Percentiles rank a stretch among this genome's conserved stretches.
Evolutionary conservation across 371 early-diverging fungal species (phyloP).

Genomic region (Amoeboradix gromovi): DNA sequence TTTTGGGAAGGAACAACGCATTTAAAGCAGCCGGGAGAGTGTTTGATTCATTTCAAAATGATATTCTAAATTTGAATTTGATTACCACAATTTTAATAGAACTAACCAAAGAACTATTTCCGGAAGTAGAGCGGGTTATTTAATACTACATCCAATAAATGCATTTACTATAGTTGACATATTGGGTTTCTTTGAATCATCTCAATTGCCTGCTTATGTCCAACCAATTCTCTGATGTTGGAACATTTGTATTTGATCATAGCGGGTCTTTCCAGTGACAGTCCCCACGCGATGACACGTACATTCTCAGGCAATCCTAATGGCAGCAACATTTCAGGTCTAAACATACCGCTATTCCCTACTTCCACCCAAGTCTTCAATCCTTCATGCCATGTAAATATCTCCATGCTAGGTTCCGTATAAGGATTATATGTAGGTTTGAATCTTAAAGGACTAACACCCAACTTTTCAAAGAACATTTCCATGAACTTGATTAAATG

Average conservation of each 20-base stretch:
- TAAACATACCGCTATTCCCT: slow-evolving; percentile 99
- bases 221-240: slow-evolving; percentile 92
- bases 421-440: slow-evolving; percentile 99
- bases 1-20: neutral
- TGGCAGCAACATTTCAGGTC: slow-evolving; percentile 96
- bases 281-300: slow-evolving; percentile 94
- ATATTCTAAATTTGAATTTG: neutral
- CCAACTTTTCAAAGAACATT: slow-evolving; percentile 91
- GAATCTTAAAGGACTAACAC: slow-evolving; percentile 79
- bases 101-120: neutral
- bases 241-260: slow-evolving; percentile 95
- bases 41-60: neutral
- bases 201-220: slow-evolving; percentile 89
- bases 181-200: slow-evolving; percentile 79
- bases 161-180: slow-evolving; percentile 2
- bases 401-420: slow-evolving; percentile 99
- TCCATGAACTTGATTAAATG: slow-evolving; percentile 92
- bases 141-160: neutral
- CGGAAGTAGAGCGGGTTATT: neutral
- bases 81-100: neutral
- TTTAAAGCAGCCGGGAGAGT: neutral
- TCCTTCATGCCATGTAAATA: slow-evolving; percentile 94
- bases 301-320: slow-evolving; percentile 89
- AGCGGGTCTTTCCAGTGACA: slow-evolving; percentile 94
- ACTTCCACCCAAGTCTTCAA: slow-evolving; percentile 94